A percentile compares a stretch with the other conserved stretches of the same genome.
Conservation (phyloP, 495 filamentous ascomycete species). For the Daldinia grandis region DNA sequence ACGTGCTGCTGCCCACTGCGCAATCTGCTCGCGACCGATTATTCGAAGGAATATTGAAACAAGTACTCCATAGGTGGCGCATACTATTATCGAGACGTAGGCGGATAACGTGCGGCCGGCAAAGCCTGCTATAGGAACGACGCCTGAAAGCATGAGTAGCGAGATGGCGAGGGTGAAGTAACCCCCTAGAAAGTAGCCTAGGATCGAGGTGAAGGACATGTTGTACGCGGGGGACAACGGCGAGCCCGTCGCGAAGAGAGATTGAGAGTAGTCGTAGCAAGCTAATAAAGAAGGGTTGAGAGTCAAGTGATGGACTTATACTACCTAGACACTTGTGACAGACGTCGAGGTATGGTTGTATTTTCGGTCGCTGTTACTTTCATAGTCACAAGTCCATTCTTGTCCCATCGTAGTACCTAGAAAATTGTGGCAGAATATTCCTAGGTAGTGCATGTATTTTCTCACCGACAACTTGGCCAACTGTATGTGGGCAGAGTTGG, state of each 20-base stretch:
- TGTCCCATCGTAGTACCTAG: constrained; percentile 23
- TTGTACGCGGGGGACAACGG: constrained; percentile 23
- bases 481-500: constrained; percentile 1
- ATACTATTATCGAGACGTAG: constrained; percentile 70
- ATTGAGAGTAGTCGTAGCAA: neutral
- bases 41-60: constrained; percentile 76
- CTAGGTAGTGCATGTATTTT: constrained; percentile 8
- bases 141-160: constrained; percentile 63
- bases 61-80: constrained; percentile 80
- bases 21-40: constrained; percentile 73
- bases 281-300: constrained; percentile 1
- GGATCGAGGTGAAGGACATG: constrained; percentile 49
- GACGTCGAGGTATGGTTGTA: constrained; percentile 8
- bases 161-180: constrained; percentile 67
- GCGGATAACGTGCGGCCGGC: constrained; percentile 75
- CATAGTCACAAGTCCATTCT: constrained; percentile 35
- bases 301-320: constrained; percentile 11
- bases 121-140: constrained; percentile 69
- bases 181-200: constrained; percentile 64
- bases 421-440: constrained; percentile 2
- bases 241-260: constrained; percentile 10
- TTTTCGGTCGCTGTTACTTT: constrained; percentile 24
- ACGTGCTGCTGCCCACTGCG: constrained; percentile 86
- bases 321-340: constrained; percentile 8
- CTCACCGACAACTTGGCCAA: constrained; percentile 38